Base-by-base conservation (phyloP, 73 alveolate species). In the Paramecium pentaurelia region DNA sequence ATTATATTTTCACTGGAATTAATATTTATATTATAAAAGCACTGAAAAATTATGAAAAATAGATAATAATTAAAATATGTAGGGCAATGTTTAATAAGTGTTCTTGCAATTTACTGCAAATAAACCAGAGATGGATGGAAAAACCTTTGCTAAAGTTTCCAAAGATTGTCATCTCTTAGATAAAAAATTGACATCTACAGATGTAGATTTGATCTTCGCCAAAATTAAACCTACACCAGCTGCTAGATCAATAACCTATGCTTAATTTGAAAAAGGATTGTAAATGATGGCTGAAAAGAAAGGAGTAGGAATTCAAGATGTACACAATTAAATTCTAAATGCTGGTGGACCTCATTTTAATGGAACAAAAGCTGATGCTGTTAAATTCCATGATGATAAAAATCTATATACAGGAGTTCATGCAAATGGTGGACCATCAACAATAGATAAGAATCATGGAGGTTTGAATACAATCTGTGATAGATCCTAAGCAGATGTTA, bases 381-480 rank as follows among this genome's bases (percentile, higher is more conserved):
- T 97, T 40, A 96, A 97, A 75, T 97, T 97, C 97, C 98, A 96
- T 92, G 99, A 97, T 85, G 99, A 97, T 94, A 97, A 97, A 95
- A 96, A 97, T 77, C 88, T 93, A 16, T 96, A 96, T 93, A 96
- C 98, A 18, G 97, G 98, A 36, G 96, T 95, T 64, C 95, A 96
- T 91, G 97, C 96, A 70, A 68, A 96, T 58, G 98, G 98, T 59
- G 98, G 96, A 30, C 97, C 97, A 75, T 77, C 95, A 25, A 90
- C 92, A 3, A 86, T 90, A 25, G 95, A 90, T 54, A 71, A 45
- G 38, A 68, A 70, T 8, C 49, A 90, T 6, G 93, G 93, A 14
- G 86, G 80, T 22, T 70, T 90, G 25, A 58, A 84, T 73, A 83
- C 71, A 14, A 73, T 90, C 32, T 73, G 92, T 75, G 95, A 90